Evolutionary conservation across 805 yeast species (phyloP).

Genomic region (Nakazawaea populi): DNA sequence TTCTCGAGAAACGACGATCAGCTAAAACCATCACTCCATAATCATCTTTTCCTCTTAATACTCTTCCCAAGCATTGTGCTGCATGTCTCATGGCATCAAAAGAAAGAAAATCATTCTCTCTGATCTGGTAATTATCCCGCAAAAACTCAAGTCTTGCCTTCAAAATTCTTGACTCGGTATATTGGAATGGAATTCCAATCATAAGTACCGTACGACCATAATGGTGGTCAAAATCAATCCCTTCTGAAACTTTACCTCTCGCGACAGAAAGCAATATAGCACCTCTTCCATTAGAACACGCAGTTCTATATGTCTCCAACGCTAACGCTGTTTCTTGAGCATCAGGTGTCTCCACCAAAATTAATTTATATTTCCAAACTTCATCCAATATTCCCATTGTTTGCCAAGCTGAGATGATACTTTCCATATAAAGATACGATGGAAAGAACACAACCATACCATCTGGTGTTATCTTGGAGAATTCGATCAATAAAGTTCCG

Average conservation of each 20-base stretch:
- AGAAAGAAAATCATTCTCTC: constrained; percentile 90
- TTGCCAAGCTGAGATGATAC: constrained; percentile 98
- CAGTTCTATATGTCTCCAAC: constrained; percentile 89
- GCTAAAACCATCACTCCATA: constrained; percentile 98
- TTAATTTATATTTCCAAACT: constrained; percentile 95
- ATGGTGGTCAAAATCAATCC: constrained; percentile 98
- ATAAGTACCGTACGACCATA: constrained; percentile 95
- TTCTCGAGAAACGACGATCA: constrained; percentile 84
- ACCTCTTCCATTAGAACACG: constrained; percentile 96
- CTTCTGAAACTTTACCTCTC: constrained; percentile 98
- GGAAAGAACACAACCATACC: constrained; percentile 98
- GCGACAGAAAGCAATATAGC: constrained; percentile 96
- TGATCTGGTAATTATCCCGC: constrained; percentile 86
- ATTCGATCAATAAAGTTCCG: constrained; percentile 88
- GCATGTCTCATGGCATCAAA: constrained; percentile 99
- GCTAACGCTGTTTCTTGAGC: constrained; percentile 98
- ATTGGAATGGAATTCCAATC: constrained; percentile 99
- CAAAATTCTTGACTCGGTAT: constrained; percentile 92
- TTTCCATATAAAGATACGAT: constrained; percentile 94
- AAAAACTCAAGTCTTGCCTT: constrained; percentile 93
- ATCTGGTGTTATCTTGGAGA: constrained; percentile 93
- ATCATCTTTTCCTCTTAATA: constrained; percentile 95
- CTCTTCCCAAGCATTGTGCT: constrained; percentile 97
- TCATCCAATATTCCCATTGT: constrained; percentile 97
- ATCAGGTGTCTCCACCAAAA: constrained; percentile 96